Evolutionary conservation across 352 stramenopile genomes (phyloP).

Genomic region (Sclerospora graminicola): DNA sequence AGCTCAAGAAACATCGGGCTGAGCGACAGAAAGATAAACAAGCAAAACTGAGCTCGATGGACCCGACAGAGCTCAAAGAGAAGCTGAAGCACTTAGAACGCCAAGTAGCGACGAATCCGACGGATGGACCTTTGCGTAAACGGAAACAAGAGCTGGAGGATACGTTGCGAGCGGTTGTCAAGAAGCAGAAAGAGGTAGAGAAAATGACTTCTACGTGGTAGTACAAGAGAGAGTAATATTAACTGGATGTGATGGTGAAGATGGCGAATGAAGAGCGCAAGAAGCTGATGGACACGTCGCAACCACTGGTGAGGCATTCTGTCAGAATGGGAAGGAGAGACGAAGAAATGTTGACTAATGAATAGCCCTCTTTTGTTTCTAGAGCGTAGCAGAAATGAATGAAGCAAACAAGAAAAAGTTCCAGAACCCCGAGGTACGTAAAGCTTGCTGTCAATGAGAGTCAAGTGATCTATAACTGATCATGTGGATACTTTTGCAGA

Average conservation of each 20-base stretch:
- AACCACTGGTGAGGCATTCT: slow-evolving; percentile 16
- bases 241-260: slow-evolving; percentile 8
- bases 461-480: background rate
- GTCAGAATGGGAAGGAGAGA: background rate
- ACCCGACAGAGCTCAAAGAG: slow-evolving; percentile 38
- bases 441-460: background rate
- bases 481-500: slow-evolving; percentile 19
- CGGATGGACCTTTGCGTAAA: slow-evolving; percentile 58
- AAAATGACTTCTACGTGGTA: background rate
- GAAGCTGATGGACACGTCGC: slow-evolving; percentile 22
- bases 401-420: slow-evolving; percentile 48
- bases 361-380: too few species aligned
- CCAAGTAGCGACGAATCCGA: slow-evolving; percentile 44
- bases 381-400: slow-evolving; percentile 47
- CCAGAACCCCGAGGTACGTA: slow-evolving; percentile 54
- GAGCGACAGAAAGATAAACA: slow-evolving; percentile 55
- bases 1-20: slow-evolving; percentile 64
- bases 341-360: background rate
- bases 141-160: slow-evolving; percentile 74
- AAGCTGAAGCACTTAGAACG: slow-evolving; percentile 58
- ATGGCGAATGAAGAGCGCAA: slow-evolving; percentile 31
- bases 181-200: slow-evolving; percentile 52
- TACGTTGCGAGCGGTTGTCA: slow-evolving; percentile 50
- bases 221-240: background rate
- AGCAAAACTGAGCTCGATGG: slow-evolving; percentile 44